These are phyloP conservation scores for Penicillium daleae DNA, from an alignment of 495 filamentous ascomycete genomes.

Conservation along the genomic window DNA sequence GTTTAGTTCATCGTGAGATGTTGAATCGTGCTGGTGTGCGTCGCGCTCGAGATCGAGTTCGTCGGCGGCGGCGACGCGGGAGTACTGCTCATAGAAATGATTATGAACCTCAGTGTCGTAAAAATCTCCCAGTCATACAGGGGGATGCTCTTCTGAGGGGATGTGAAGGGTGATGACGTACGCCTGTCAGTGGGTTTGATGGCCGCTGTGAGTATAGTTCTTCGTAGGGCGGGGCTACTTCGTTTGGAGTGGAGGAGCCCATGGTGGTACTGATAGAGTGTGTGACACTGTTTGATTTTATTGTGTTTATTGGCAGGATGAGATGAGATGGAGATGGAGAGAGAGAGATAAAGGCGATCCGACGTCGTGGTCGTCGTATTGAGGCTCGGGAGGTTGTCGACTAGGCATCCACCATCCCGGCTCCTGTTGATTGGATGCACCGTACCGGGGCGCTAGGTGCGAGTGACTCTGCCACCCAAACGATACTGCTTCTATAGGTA, in stretches of 20 bases:
- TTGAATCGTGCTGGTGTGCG: neutral
- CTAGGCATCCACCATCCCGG: neutral
- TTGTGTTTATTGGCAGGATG: neutral
- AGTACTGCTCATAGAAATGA: neutral
- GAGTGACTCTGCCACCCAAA: too few species aligned
- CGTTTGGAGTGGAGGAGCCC: neutral
- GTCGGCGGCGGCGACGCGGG: neutral
- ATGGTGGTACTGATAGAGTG: neutral
- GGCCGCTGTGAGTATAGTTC: slow-evolving; percentile 2
- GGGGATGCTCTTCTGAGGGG: too few species aligned
- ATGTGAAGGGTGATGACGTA: neutral
- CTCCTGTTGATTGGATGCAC: neutral
- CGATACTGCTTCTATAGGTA: too few species aligned
- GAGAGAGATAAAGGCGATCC: neutral
- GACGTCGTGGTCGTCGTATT: neutral
- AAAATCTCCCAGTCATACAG: too few species aligned
- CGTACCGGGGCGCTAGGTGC: too few species aligned
- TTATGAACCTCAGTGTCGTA: too few species aligned
- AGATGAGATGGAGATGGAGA: neutral
- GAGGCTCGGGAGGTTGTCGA: neutral
- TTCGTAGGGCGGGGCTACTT: neutral
- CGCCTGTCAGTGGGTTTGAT: neutral
- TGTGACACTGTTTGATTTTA: neutral
- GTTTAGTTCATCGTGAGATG: neutral
- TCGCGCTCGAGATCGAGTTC: neutral